A percentile compares a stretch with the other conserved stretches of the same genome.
Conservation (phyloP, 352 stramenopile species). For the Phytophthora cactorum region DNA sequence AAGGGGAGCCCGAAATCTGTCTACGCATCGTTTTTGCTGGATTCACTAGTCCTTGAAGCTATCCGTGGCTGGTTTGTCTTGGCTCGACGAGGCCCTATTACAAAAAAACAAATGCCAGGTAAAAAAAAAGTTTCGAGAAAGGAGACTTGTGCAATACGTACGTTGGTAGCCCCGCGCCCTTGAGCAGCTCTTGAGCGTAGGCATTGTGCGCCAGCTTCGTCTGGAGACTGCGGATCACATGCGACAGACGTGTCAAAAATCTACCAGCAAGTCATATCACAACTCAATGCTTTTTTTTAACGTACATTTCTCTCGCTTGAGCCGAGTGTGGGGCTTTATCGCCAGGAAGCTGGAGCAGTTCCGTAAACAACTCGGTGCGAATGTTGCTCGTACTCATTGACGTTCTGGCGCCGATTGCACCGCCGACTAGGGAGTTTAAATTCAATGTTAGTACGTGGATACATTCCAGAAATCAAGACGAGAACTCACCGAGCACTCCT, state of each 20-base stretch:
- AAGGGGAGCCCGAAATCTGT: background rate
- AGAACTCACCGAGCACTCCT: conserved; percentile 17
- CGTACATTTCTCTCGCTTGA: conserved; percentile 32
- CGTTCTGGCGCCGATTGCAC: conserved; percentile 21
- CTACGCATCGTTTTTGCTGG: background rate
- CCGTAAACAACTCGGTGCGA: conserved; percentile 23
- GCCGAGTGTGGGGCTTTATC: conserved; percentile 26
- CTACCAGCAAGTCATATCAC: background rate
- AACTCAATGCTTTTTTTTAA: background rate
- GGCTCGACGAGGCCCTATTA: background rate
- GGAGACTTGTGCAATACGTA: conserved; percentile 5
- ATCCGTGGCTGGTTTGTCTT: background rate
- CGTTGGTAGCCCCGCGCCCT: conserved; percentile 9
- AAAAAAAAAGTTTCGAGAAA: background rate
- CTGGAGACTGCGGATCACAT: conserved; percentile 21
- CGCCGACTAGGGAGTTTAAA: conserved; percentile 11
- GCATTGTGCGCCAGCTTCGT: conserved; percentile 27
- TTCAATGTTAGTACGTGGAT: background rate
- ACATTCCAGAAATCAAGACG: background rate
- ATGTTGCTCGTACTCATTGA: conserved; percentile 22
- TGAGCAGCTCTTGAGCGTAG: conserved; percentile 32
- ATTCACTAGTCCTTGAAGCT: conserved; percentile 12
- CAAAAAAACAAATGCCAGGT: background rate
- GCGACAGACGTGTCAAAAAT: background rate
- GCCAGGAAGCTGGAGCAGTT: conserved; percentile 24